phyloP scores from a whole-genome alignment of 2,329 filamentous ascomycete genomes.

The Tolypocladium paradoxum region DNA sequence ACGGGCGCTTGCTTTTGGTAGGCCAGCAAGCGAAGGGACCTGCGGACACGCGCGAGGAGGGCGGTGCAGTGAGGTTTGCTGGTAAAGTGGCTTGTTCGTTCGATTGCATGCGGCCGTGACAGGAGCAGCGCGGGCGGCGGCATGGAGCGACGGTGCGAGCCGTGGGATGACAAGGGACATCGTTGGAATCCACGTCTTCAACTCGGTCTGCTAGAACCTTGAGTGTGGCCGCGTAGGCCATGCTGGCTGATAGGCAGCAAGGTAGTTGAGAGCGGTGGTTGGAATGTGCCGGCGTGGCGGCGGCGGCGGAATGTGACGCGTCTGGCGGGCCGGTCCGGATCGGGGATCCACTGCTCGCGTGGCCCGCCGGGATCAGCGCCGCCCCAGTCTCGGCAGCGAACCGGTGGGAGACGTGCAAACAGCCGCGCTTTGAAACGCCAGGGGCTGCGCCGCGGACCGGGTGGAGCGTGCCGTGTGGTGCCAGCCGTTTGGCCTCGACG shows the following conservation, averaged over 20 bases:
- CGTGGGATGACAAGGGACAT: background rate
- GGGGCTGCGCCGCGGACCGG: background rate
- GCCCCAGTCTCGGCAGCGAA: background rate
- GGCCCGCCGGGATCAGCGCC: background rate
- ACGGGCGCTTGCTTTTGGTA: background rate
- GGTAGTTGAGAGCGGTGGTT: background rate
- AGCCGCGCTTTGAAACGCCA: background rate
- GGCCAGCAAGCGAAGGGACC: background rate
- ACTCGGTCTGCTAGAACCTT: background rate
- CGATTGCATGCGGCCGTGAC: background rate
- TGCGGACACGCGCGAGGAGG: background rate
- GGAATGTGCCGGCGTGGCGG: background rate
- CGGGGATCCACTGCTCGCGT: background rate
- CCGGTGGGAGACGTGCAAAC: background rate
- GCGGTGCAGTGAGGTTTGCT: background rate
- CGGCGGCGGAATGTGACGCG: background rate
- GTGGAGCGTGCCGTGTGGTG: no score
- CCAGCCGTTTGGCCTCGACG: no score
- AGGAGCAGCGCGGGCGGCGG: background rate
- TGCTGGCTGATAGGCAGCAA: no score
- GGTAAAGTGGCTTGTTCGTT: background rate
- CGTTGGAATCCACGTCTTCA: background rate
- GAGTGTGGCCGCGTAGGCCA: background rate
- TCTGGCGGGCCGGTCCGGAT: background rate
- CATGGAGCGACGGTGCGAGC: background rate